phyloP scores from a whole-genome alignment of 345 rosid species.

The Aegle marmelos region DNA sequence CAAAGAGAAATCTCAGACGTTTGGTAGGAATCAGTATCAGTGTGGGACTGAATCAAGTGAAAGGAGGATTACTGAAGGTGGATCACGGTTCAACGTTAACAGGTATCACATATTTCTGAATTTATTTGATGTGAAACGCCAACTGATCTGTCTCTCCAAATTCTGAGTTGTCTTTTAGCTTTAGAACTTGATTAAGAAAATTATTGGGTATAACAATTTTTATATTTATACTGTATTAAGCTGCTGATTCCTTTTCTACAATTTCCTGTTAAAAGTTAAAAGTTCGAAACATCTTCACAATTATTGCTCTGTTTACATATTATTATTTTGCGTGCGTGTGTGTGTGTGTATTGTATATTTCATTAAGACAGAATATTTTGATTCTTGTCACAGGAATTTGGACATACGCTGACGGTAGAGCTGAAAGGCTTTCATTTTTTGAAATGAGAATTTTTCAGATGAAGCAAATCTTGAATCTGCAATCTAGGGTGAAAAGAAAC shows the following conservation, averaged over 20 bases:
- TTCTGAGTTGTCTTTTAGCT: not conserved
- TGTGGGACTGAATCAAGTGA: constrained; percentile 20
- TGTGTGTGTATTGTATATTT: not conserved
- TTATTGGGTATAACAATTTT: not conserved
- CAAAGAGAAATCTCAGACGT: constrained; percentile 20
- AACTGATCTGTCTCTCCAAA: not conserved
- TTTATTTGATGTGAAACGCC: not conserved
- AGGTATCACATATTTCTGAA: constrained; percentile 26
- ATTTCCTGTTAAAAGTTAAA: not conserved
- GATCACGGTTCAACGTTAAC: constrained; percentile 10
- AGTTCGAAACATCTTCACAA: too few species aligned
- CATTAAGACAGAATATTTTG: not conserved
- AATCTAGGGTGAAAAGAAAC: not conserved
- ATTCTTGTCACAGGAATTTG: constrained; percentile 23
- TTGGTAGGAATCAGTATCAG: constrained; percentile 19
- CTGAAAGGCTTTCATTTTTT: not conserved
- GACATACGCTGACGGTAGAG: constrained; percentile 17
- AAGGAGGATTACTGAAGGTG: constrained; percentile 12
- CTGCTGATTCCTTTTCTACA: not conserved
- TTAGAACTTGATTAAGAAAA: not conserved
- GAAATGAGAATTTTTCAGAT: not conserved
- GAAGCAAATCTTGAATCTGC: not conserved
- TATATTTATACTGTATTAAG: not conserved
- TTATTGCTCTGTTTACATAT: too few species aligned
- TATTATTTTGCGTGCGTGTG: too few species aligned